Evolutionary conservation across 2,329 filamentous ascomycete genomes (phyloP), one percentile per base, ranked within the genome.

Genomic region (Sphaerostilbella broomeana): DNA sequence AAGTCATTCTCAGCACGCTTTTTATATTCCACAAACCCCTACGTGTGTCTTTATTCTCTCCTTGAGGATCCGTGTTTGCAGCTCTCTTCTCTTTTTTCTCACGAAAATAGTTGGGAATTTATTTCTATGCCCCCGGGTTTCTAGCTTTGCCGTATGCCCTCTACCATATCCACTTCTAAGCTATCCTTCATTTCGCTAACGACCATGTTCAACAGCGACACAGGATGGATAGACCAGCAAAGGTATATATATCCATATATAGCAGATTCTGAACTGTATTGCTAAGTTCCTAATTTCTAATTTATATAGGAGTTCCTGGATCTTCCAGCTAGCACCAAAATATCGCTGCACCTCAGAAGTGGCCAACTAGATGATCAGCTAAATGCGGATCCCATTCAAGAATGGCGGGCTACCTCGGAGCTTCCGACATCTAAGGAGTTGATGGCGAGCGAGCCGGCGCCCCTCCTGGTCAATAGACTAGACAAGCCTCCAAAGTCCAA

Each of bases 361-460:
- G 16, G 28, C 2, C 35, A 47, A 15, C 22, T 44, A 1, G 18
- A 30, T 6, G 9, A 27, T 13, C 2, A 15, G 7, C 9, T 10
- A 5, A 12, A 21, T 10, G 22, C 22, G 4, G 11, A 20, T 4
- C 13, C 16, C 2, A 6, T 17, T 2, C 19, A 28, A 16, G 21
- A 16, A 0, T 56, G 54, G 54, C 44, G 44, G 9, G 25, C 20
- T 2, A 17, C 28, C 2, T 45, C 52, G 0, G 56, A 58, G 21
- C 20, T 59, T 2, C 56, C 57, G 1, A 41, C 42, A 1, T n/a
- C 53, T 0, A 31, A 31, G 3, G 57, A 60, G 5, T 5, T 60
- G 0, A 52, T 57, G 43, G 44, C 42, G 0, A 7, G 21, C 2
- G 22, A 52, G 1, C 38, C 51, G 3, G 37, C 49, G 4, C 27